A percentile compares a stretch with the other conserved stretches of the same genome.
These are phyloP conservation scores for Stagonosporopsis cucurbitacearum DNA, from an alignment of 2,329 filamentous ascomycete species.

Conservation along the genomic window DNA sequence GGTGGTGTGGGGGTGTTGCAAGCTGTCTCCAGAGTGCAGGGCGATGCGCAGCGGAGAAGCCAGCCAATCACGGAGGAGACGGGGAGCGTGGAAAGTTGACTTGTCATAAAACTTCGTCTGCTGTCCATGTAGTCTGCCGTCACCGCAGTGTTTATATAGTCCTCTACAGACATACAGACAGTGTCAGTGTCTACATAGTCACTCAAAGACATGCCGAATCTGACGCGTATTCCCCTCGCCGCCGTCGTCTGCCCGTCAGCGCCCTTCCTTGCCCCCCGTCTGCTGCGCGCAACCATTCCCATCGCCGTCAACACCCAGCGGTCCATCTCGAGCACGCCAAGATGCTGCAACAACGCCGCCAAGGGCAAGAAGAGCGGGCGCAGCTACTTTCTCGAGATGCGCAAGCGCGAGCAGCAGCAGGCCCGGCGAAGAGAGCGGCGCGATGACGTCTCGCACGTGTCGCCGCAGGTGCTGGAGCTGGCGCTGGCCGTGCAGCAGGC, in stretches of 20 bases:
- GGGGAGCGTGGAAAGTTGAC: constrained; percentile 1
- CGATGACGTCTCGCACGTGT: background rate
- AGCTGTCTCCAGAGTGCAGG: constrained; percentile 36
- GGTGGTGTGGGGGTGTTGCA: constrained; percentile 21
- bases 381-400: constrained; percentile 18
- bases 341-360: constrained; percentile 24
- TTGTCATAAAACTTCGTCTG: constrained; percentile 3
- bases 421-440: background rate
- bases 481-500: constrained; percentile 26
- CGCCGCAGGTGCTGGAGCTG: constrained; percentile 6
- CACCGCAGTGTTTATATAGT: too few relatives aligned
- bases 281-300: constrained; percentile 29
- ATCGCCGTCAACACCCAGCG: constrained; percentile 7
- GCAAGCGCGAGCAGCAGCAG: constrained; percentile 9
- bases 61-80: constrained; percentile 35
- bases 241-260: constrained; percentile 43
- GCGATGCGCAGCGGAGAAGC: constrained; percentile 28
- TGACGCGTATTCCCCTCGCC: constrained; percentile 37
- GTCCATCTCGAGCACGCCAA: background rate
- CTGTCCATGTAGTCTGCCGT: too few relatives aligned
- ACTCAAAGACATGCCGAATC: constrained; percentile 26
- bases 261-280: constrained; percentile 45
- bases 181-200: too few relatives aligned
- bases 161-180: too few relatives aligned
- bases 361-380: constrained; percentile 14